A percentile compares a stretch with the other conserved stretches of the same genome.
These are phyloP conservation scores for Madurella mycetomatis DNA, from an alignment of 2,329 filamentous ascomycete species.

Conservation along the genomic window DNA sequence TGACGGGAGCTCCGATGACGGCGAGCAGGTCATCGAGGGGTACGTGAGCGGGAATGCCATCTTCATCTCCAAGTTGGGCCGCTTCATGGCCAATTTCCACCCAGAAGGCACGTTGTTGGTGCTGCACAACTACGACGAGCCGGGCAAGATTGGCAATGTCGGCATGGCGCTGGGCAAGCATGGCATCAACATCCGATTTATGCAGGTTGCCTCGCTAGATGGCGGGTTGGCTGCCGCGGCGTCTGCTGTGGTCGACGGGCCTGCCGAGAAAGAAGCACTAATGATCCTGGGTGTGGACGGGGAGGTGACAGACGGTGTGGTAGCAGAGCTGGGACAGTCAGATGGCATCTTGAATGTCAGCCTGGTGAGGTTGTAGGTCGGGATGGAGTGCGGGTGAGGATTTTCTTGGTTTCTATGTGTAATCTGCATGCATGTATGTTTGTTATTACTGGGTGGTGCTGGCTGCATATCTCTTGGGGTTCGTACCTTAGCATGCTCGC, in stretches of 20 bases:
- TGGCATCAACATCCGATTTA: constrained; percentile 74
- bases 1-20: constrained; percentile 13
- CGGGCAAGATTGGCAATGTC: constrained; percentile 78
- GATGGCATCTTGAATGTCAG: constrained; percentile 55
- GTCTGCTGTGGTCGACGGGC: constrained; percentile 23
- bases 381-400: not conserved
- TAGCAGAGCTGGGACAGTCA: constrained; percentile 44
- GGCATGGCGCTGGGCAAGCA: constrained; percentile 65
- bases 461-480: too few species aligned
- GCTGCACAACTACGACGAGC: constrained; percentile 74
- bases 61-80: constrained; percentile 68
- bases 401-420: not conserved
- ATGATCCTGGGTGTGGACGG: constrained; percentile 77
- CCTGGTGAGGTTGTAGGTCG: constrained; percentile 41
- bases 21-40: constrained; percentile 54
- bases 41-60: constrained; percentile 60
- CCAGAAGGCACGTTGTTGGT: constrained; percentile 73
- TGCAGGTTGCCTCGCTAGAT: constrained; percentile 63
- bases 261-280: constrained; percentile 60
- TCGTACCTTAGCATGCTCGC: not conserved
- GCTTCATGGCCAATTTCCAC: constrained; percentile 69
- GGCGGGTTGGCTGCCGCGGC: constrained; percentile 12
- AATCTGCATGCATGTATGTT: not conserved
- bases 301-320: constrained; percentile 53
- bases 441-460: not conserved